Evolutionary conservation across 805 yeast genomes (phyloP), one percentile per base, ranked within the genome.

Genomic region (Candida jianshihensis): DNA sequence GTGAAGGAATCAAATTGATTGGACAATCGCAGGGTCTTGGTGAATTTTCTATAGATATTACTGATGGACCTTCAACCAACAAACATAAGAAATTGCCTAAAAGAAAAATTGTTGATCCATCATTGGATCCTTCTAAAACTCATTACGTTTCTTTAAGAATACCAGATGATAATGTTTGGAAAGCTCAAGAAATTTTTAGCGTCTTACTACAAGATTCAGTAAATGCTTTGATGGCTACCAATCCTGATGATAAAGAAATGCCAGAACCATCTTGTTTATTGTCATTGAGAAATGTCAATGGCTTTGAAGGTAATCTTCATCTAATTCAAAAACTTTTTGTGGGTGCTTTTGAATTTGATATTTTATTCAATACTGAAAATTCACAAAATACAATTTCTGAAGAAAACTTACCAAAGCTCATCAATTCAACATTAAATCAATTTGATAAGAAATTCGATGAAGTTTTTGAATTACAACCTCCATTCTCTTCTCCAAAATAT

Each of bases 141-240:
- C 86, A 81, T 46, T 85, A 86, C 56, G 42, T 76, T 17, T 77
- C 89, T 12, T 61, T 89, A 46, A 66, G 62, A 16, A 79, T 85
- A 4, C 95, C 96, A 1, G 75, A 72, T 42, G 82, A 73, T 26
- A 70, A 77, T 38, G 67, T 73, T 8, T 88, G 96, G 96, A 70
- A 68, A 49, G 92, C 90, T 5, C 70, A 70, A 39, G 96, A 87
- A 36, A 70, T 89, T 5, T 87, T 78, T 52, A 61, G 75, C 53
- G 73, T 86, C 0, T 43, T 88, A 39, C 47, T 87, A 27, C 79
- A 81, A 46, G 92, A 88, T 34, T 75, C 84, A 7, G 60, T 88
- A n/a, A 60, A 70, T 36, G 55, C 60, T 5, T 51, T 80, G 19
- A 39, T 56, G 15, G 55, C 56, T 17, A 56, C 51, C 3, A 37